Conservation (phyloP, 2,329 filamentous ascomycete genomes). For the Metarhizium rileyi region DNA sequence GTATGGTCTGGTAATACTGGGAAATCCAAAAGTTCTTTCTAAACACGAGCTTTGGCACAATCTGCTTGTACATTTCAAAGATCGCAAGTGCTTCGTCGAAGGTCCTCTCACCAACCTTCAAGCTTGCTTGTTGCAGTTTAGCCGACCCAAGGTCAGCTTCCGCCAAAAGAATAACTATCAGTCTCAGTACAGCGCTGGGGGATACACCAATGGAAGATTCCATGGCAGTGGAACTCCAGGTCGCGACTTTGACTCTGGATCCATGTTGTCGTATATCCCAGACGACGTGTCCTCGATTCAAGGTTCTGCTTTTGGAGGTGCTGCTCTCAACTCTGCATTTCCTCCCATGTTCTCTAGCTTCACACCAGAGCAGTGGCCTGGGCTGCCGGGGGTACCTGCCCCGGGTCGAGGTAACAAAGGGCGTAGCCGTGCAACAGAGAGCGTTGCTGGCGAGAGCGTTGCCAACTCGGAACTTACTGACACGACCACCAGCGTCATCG, state of each 20-base stretch:
- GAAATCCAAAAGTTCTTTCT: slow-evolving; percentile 92
- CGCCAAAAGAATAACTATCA: slow-evolving; percentile 73
- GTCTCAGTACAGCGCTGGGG: slow-evolving; percentile 52
- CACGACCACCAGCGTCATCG: slow-evolving; percentile 66
- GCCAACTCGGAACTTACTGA: slow-evolving; percentile 88
- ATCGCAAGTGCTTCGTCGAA: slow-evolving; percentile 90
- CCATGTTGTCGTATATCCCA: slow-evolving; percentile 88
- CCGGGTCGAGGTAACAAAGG: slow-evolving; percentile 57
- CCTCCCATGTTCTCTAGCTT: slow-evolving; percentile 95
- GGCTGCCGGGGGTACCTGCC: slow-evolving; percentile 54
- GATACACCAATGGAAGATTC: slow-evolving; percentile 30
- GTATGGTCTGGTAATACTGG: slow-evolving; percentile 90
- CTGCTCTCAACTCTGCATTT: slow-evolving; percentile 64
- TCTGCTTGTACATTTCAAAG: slow-evolving; percentile 91
- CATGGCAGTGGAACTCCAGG: slow-evolving; percentile 28
- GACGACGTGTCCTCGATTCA: slow-evolving; percentile 96
- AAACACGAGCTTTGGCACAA: slow-evolving; percentile 99
- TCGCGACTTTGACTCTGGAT: slow-evolving; percentile 65
- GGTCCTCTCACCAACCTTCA: slow-evolving; percentile 94
- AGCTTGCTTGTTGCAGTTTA: slow-evolving; percentile 88
- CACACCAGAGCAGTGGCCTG: slow-evolving; percentile 78
- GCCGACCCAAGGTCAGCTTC: slow-evolving; percentile 84
- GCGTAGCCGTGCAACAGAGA: slow-evolving; percentile 60
- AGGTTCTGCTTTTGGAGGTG: slow-evolving; percentile 79
- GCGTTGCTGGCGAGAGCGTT: slow-evolving; percentile 83